Evolutionary conservation across 257 asterid genomes (phyloP), one percentile per base, ranked within the genome.

Genomic region (Plantago major): DNA sequence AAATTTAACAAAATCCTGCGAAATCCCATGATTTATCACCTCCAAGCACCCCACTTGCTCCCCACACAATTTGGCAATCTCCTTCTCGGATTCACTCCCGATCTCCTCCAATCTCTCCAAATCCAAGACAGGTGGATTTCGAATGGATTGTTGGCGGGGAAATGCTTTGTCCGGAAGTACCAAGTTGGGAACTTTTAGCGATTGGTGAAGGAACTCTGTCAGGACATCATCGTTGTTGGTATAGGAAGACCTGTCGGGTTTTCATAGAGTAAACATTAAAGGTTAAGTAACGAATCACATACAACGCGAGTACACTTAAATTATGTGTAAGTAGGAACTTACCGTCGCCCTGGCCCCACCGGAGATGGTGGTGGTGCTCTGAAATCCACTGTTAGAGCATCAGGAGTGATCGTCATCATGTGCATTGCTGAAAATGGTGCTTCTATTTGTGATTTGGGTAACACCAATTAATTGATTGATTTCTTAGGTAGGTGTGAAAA

Each of bases 331-430:
- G 71, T 0, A 84, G 62, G 3, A 95, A 82, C 40, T 33, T 33
- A 33, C 14, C 81, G 70, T 42, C 88, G 69, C 7, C 96, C 93
- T 1, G 89, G 78, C 30, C 86, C 96, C 60, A 85, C 85, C 8
- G 97, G 97, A 46, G 97, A 90, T 0, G 96, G 97, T 18, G 97
- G 96, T 2, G 97, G 96, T 0, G 97, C 97, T 40, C 90, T 87
- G 77, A 90, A 90, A 65, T 87, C 86, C 42, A 76, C 73, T 65
- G 81, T 60, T 54, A 76, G 33, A 33, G 75, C 18, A 56, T 77
- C 90, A 9, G 87, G 87, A 54, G 85, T 77, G 56, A 80, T 81
- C 91, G 79, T 80, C 2, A 59, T 53, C 13, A 22, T 10, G 45
- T 17, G 26, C 42, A 58, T 67, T 58, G 11, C 30, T 8, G 15